Evolutionary conservation across 2,329 filamentous ascomycete species (phyloP).

Genomic region (Coleophoma crateriformis): DNA sequence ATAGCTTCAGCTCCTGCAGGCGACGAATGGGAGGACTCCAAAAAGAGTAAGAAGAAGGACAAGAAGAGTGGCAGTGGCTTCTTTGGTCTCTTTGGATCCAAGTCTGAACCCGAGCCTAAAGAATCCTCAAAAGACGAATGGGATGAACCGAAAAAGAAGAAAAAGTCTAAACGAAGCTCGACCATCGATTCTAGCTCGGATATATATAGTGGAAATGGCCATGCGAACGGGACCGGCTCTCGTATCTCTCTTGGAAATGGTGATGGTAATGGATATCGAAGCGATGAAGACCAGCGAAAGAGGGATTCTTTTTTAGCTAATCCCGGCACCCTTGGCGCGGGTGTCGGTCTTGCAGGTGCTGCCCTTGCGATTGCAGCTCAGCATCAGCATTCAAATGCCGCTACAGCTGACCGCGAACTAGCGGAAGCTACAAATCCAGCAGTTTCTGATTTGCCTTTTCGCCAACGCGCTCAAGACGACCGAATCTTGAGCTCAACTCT

Average conservation of each 20-base stretch:
- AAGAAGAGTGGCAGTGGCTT: conserved; percentile 35
- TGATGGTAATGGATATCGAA: conserved; percentile 10
- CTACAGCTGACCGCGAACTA: conserved; percentile 19
- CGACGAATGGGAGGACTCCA: conserved; percentile 26
- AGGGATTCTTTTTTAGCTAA: conserved; percentile 66
- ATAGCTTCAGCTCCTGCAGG: conserved; percentile 35
- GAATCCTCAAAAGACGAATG: conserved; percentile 20
- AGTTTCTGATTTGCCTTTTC: background rate
- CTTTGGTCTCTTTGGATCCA: conserved; percentile 35
- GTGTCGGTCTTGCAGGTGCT: conserved; percentile 57
- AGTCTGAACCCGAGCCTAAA: conserved; percentile 19
- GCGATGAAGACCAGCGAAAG: conserved; percentile 19
- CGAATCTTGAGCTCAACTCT: conserved; percentile 3
- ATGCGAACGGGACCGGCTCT: conserved; percentile 12
- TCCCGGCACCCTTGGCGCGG: conserved; percentile 64
- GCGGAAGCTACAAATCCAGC: conserved; percentile 8
- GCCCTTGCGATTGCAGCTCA: conserved; percentile 29
- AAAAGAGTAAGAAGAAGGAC: conserved; percentile 31
- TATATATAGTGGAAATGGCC: conserved; percentile 17
- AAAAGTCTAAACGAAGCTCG: conserved; percentile 25
- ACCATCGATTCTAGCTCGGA: conserved; percentile 20
- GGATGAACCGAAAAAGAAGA: conserved; percentile 23
- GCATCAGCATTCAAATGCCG: conserved; percentile 27
- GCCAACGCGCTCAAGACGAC: background rate
- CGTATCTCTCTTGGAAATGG: conserved; percentile 15